These are phyloP conservation scores for Aspergillus calidoustus DNA, from an alignment of 2,329 filamentous ascomycete species.

Conservation along the genomic window DNA sequence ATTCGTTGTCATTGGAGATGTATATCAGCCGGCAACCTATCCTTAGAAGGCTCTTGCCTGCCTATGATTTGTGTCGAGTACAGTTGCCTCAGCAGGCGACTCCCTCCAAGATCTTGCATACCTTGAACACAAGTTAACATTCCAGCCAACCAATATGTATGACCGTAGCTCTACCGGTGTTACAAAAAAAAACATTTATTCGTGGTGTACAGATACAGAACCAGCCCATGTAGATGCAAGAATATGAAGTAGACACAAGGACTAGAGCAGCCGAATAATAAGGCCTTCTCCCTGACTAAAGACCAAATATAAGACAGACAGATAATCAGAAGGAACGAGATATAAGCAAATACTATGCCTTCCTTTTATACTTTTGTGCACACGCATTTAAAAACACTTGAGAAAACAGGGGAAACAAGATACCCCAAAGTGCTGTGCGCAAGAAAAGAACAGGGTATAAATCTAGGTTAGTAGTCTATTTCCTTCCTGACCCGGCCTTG, in stretches of 20 bases:
- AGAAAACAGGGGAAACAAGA: constrained; percentile 22
- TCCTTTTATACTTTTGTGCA: constrained; percentile 20
- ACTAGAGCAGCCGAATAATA: neutral
- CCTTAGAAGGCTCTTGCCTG: neutral
- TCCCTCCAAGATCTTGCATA: neutral
- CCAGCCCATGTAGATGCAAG: constrained; percentile 15
- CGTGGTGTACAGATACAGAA: constrained; percentile 14
- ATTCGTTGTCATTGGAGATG: constrained; percentile 1
- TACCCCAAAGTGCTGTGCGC: constrained; percentile 15
- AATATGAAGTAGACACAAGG: constrained; percentile 12
- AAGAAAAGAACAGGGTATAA: constrained; percentile 29
- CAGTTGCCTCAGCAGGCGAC: neutral
- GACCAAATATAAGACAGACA: constrained; percentile 17
- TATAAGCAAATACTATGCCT: neutral
- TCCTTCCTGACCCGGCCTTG: constrained; percentile 35
- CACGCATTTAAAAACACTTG: constrained; percentile 14
- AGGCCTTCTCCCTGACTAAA: neutral
- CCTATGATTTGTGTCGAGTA: neutral
- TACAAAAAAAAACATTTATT: neutral
- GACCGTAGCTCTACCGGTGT: neutral
- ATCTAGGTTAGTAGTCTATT: constrained; percentile 31
- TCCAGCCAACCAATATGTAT: neutral
- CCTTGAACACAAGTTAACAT: neutral
- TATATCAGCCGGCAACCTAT: constrained; percentile 9
- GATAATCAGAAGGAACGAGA: constrained; percentile 9